Conservation (phyloP, 352 stramenopile genomes). For the Phytopythium oedochilum region DNA sequence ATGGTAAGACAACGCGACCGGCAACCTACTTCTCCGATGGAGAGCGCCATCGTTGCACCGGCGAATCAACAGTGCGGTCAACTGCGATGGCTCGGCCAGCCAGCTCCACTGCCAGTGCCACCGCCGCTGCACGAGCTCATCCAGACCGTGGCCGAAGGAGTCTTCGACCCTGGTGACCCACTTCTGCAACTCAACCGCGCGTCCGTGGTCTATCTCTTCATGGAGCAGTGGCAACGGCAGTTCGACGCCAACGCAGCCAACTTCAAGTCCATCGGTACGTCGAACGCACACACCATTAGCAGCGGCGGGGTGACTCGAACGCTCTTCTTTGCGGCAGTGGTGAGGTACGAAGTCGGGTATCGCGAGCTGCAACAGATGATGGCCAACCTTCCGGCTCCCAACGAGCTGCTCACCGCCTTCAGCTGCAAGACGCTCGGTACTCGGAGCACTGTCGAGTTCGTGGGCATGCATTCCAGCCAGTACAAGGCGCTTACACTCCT, state of each 20-base stretch:
- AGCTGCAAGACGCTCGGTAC: slow-evolving; percentile 43
- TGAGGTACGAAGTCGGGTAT: slow-evolving; percentile 63
- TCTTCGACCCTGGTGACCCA: slow-evolving; percentile 34
- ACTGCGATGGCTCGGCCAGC: not conserved
- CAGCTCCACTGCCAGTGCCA: not conserved
- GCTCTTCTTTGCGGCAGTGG: slow-evolving; percentile 24
- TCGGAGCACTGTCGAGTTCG: not conserved
- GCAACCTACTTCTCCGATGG: not conserved
- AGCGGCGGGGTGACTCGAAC: too few relatives aligned
- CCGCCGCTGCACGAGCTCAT: slow-evolving; percentile 54
- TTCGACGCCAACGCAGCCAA: slow-evolving; percentile 43
- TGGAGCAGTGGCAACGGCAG: slow-evolving; percentile 51
- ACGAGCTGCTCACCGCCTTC: slow-evolving; percentile 61
- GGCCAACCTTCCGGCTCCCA: slow-evolving; percentile 42
- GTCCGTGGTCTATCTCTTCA: slow-evolving; percentile 51
- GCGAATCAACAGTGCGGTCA: not conserved
- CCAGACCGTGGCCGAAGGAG: slow-evolving; percentile 39
- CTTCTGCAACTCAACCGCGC: slow-evolving; percentile 44
- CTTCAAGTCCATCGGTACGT: slow-evolving; percentile 64
- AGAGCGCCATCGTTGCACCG: not conserved
- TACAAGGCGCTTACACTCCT: not conserved
- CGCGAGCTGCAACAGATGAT: slow-evolving; percentile 57
- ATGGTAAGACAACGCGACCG: not conserved
- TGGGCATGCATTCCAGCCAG: too few relatives aligned
- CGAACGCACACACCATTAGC: too few relatives aligned